Base-by-base conservation (phyloP, 139 green algal genomes). In the Chlamydomonas incerta region DNA sequence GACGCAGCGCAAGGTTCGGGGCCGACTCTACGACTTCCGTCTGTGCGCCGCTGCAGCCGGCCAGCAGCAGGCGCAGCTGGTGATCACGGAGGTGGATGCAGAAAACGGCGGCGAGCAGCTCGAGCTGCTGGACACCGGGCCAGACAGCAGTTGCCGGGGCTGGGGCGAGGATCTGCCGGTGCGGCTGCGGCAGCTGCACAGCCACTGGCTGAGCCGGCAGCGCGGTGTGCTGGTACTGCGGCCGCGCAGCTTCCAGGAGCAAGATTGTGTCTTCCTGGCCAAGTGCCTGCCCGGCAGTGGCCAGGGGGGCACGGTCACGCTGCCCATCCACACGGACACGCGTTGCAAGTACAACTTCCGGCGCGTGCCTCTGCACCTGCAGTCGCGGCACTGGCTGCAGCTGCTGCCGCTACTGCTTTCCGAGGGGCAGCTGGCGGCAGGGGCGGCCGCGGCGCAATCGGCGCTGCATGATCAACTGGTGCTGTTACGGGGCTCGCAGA, bases 161-260 rank as follows among this genome's bases (percentile, higher is more conserved):
- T 93, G 90, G 90, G 86, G 88, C 24, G 13, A 3, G 5, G 34
- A 84, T 65, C 85, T 93, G 81, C 90, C 88, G 14, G 29, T 62
- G 26, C 69, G 90, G 9, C 82, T 93, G 58, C 31, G 73, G 29
- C 31, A 88, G 62, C 37, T 93, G 47, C 75, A 92, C 88, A 87
- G 72, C 72, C 90, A 93, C 82, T 93, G 90, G 90, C 85, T 91
- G 17, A 66, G 50, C 81, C 88, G 87, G 85, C 84, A 47, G 47
- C 83, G 34, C 3, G 37, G 2, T 14, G 82, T 87, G 68, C 88
- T 92, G 31, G 14, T 90, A 65, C 67, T 92, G 52, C 71, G 91
- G 8, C 81, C 84, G 8, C 67, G 4, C 0, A 13, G 52, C 67
- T 92, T 94, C 89, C 52, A 74, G 24, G 34, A 88, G 52, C 90